Evolutionary conservation across 176 grass and related monocot species (phyloP).

Genomic region (Avena sativa): DNA sequence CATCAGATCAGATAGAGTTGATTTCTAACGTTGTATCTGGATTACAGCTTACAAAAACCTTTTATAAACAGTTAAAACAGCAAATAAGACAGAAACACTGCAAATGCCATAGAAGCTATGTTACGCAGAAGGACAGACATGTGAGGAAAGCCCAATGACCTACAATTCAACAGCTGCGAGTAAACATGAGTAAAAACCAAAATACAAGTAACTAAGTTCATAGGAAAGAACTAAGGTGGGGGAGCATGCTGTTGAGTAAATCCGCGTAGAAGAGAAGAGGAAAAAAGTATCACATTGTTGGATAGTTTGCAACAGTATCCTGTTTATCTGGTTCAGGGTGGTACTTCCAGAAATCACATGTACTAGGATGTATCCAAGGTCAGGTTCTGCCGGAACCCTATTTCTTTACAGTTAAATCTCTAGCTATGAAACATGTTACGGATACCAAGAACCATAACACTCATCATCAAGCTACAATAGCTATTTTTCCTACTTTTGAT

Average conservation of each 20-base stretch:
- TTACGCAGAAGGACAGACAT: background rate
- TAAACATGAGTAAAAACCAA: background rate
- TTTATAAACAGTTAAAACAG: conserved; percentile 20
- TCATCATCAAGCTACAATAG: background rate
- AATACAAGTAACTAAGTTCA: background rate
- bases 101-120: background rate
- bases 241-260: background rate
- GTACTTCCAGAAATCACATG: background rate
- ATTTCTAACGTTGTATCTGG: background rate
- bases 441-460: background rate
- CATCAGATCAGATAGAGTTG: background rate
- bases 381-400: background rate
- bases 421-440: background rate
- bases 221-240: background rate
- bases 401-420: background rate
- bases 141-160: conserved; percentile 1
- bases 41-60: background rate
- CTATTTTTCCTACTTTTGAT: background rate
- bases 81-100: conserved; percentile 23
- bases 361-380: background rate
- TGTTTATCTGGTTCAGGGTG: conserved; percentile 11
- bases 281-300: background rate
- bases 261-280: background rate
- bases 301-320: background rate
- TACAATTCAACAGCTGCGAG: background rate